Conservation (phyloP, 192 early-diverging fungal species). For the Coemansia sp. region DNA sequence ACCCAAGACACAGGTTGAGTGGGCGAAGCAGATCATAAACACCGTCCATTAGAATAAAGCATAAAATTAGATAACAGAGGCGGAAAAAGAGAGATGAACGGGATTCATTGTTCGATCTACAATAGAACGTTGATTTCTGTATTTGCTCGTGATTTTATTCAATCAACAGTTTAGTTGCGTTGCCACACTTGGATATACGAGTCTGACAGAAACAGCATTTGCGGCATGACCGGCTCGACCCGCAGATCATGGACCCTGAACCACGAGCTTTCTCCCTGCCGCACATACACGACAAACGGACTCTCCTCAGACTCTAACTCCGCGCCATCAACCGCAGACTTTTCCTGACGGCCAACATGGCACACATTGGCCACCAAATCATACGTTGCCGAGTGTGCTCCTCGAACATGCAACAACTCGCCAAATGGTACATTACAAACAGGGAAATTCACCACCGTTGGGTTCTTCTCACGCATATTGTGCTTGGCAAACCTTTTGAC, state of each 20-base stretch:
- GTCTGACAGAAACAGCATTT: constrained; percentile 92
- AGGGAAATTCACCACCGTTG: constrained; percentile 94
- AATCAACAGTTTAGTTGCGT: neutral
- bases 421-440: constrained; percentile 83
- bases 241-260: constrained; percentile 92
- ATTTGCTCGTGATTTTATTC: no score
- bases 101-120: no score
- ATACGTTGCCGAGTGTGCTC: constrained; percentile 58
- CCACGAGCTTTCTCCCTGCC: constrained; percentile 82
- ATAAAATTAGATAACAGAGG: neutral
- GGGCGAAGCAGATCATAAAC: no score
- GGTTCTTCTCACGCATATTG: constrained; percentile 90
- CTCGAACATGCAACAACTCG: constrained; percentile 60
- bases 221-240: constrained; percentile 88
- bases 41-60: neutral
- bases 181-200: constrained; percentile 60
- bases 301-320: constrained; percentile 49
- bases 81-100: no score
- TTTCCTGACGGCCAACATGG: constrained; percentile 67
- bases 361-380: constrained; percentile 89
- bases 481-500: constrained; percentile 89
- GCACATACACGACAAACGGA: constrained; percentile 81
- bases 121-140: no score
- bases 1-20: neutral
- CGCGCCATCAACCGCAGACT: neutral